Conservation (phyloP, 2,329 filamentous ascomycete genomes). For the Fusarium marasasianum region DNA sequence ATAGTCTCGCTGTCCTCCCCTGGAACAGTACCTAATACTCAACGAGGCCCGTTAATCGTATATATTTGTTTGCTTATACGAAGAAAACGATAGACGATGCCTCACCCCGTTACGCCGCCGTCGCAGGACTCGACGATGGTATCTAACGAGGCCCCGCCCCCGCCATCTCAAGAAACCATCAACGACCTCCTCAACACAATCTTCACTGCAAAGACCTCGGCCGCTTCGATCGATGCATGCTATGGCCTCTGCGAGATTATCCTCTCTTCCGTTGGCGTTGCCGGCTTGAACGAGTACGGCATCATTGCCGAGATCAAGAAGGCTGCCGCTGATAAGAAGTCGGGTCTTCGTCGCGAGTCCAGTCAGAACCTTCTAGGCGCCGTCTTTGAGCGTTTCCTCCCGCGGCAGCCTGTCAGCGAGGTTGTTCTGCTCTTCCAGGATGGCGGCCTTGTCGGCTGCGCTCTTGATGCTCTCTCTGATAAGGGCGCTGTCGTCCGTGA, state of each 20-base stretch:
- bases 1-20: neutral
- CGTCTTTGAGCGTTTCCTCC: slow-evolving; percentile 88
- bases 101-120: slow-evolving; percentile 60
- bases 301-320: slow-evolving; percentile 69
- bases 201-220: slow-evolving; percentile 74
- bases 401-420: slow-evolving; percentile 80
- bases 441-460: slow-evolving; percentile 74
- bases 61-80: slow-evolving; percentile 3
- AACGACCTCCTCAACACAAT: slow-evolving; percentile 71
- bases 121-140: slow-evolving; percentile 51
- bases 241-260: slow-evolving; percentile 70
- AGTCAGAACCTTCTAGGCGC: slow-evolving; percentile 95
- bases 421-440: slow-evolving; percentile 85
- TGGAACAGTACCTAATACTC: slow-evolving; percentile 16
- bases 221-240: slow-evolving; percentile 72
- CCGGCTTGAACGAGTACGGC: slow-evolving; percentile 63
- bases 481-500: slow-evolving; percentile 91
- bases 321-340: slow-evolving; percentile 94
- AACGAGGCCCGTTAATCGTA: slow-evolving; percentile 31
- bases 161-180: slow-evolving; percentile 74
- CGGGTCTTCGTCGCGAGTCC: slow-evolving; percentile 82
- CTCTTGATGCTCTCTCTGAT: slow-evolving; percentile 87
- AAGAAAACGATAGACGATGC: slow-evolving; percentile 49
- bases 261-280: slow-evolving; percentile 62
- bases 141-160: slow-evolving; percentile 59